These are phyloP conservation scores for Trichoderma erinaceum DNA, from an alignment of 495 filamentous ascomycete species.

Conservation along the genomic window DNA sequence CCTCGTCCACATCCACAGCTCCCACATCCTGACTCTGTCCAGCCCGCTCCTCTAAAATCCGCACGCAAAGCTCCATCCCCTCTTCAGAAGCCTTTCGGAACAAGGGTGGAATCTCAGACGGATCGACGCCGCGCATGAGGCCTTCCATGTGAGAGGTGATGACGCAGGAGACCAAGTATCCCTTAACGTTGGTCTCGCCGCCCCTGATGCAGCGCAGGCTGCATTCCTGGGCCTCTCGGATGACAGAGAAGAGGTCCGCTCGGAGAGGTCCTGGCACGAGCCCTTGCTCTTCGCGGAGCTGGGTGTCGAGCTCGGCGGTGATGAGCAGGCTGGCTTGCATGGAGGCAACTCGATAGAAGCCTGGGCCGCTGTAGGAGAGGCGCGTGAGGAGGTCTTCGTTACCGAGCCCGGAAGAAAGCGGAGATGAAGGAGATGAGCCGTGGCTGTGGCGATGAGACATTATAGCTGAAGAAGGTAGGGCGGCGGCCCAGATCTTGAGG, in stretches of 20 bases:
- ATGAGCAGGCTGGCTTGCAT: slow-evolving; percentile 43
- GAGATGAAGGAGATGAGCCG: neutral
- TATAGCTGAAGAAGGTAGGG: neutral
- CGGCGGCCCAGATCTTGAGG: slow-evolving; percentile 30
- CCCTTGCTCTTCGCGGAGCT: slow-evolving; percentile 45
- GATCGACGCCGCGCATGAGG: slow-evolving; percentile 25
- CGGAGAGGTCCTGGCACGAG: slow-evolving; percentile 21
- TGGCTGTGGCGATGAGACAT: neutral
- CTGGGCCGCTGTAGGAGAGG: slow-evolving; percentile 40
- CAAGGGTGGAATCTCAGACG: neutral
- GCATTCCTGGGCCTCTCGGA: slow-evolving; percentile 44
- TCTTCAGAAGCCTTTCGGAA: neutral
- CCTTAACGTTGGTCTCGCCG: slow-evolving; percentile 55
- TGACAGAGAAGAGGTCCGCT: slow-evolving; percentile 42
- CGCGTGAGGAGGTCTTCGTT: slow-evolving; percentile 34
- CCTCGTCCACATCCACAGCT: neutral
- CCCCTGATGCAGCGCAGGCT: slow-evolving; percentile 35
- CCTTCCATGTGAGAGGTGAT: slow-evolving; percentile 42
- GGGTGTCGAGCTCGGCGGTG: slow-evolving; percentile 43
- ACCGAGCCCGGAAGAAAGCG: no score
- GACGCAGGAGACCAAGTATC: slow-evolving; percentile 42
- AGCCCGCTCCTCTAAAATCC: neutral
- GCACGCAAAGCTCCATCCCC: neutral
- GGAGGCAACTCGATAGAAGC: slow-evolving; percentile 41
- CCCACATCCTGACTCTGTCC: neutral